A percentile compares a stretch with the other conserved stretches of the same genome.
phyloP scores from a whole-genome alignment of 768 basidiomycete species.

The Lactarius psammicola region DNA sequence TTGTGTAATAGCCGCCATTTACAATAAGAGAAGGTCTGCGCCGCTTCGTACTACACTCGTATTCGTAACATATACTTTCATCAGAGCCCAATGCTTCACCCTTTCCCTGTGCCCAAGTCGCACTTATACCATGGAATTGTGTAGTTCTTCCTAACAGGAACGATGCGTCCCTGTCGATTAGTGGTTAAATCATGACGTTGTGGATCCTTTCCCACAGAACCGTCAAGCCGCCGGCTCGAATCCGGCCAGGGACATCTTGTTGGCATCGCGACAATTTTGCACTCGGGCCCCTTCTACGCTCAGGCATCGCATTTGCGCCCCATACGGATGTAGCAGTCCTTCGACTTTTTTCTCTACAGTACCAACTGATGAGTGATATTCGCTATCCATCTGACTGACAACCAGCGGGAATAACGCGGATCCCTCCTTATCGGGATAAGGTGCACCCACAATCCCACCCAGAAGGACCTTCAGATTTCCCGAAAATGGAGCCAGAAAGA shows the following conservation, averaged over 20 bases:
- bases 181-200: constrained; percentile 29
- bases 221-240: constrained; percentile 27
- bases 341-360: background rate
- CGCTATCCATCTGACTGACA: background rate
- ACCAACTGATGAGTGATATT: background rate
- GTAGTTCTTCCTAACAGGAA: background rate
- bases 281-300: background rate
- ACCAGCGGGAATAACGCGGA: background rate
- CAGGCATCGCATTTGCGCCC: background rate
- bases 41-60: background rate
- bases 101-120: no score
- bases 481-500: background rate
- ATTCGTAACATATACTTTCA: background rate
- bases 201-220: constrained; percentile 14
- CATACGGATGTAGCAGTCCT: background rate
- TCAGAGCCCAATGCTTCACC: no score
- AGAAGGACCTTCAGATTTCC: background rate
- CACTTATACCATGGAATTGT: background rate
- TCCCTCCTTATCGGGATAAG: background rate
- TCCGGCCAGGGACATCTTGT: constrained; percentile 23
- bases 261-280: background rate
- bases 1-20: background rate
- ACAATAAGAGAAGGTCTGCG: background rate
- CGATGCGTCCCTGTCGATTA: constrained; percentile 23
- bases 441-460: background rate